Conservation (phyloP, 2,329 filamentous ascomycete species). For the Hypocreales sp. region DNA sequence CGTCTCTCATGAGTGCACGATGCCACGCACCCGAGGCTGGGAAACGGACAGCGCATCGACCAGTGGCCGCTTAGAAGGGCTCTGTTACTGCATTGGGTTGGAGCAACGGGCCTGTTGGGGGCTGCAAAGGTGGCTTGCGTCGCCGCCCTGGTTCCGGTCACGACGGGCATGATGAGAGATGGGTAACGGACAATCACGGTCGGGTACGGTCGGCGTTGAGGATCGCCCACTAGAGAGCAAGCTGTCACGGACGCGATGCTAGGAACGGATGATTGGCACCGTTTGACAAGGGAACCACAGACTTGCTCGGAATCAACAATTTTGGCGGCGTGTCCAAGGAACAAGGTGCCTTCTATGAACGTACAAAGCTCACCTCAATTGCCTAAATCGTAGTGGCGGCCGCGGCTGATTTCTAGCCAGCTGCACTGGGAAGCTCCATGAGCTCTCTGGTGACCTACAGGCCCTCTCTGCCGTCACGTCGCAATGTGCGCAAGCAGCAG, state of each 20-base stretch:
- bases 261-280: constrained; percentile 8
- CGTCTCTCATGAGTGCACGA: constrained; percentile 25
- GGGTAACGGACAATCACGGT: constrained; percentile 16
- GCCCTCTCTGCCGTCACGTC: too few species aligned
- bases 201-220: constrained; percentile 13
- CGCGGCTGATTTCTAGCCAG: too few species aligned
- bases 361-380: too few species aligned
- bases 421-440: too few species aligned
- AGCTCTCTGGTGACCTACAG: too few species aligned
- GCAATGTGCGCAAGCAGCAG: too few species aligned
- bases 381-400: too few species aligned
- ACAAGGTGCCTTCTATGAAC: too few species aligned
- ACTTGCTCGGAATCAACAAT: too few species aligned
- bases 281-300: constrained; percentile 13
- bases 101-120: constrained; percentile 3
- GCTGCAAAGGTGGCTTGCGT: constrained; percentile 10
- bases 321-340: too few species aligned
- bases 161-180: constrained; percentile 13
- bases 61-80: constrained; percentile 1
- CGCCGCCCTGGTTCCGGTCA: constrained; percentile 4
- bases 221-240: constrained; percentile 11
- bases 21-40: constrained; percentile 14
- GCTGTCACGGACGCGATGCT: constrained; percentile 12
- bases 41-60: constrained; percentile 4
- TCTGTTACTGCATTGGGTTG: constrained; percentile 1